Conservation (phyloP, 1,284 basidiomycete species). For the Fomitopsis pinicola region DNA sequence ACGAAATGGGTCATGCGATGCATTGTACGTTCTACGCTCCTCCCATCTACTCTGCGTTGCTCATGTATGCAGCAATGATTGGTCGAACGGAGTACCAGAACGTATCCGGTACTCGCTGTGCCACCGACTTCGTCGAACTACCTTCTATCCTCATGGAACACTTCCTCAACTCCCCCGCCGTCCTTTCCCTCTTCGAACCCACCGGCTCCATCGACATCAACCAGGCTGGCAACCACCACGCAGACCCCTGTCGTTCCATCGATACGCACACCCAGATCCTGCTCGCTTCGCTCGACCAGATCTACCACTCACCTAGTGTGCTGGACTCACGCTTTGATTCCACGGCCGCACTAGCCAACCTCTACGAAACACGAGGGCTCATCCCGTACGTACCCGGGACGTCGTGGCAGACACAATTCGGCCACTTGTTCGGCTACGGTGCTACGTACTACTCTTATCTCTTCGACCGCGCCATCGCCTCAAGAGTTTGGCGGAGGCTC, state of each 20-base stretch:
- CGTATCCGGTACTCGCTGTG: slow-evolving; percentile 96
- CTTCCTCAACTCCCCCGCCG: slow-evolving; percentile 81
- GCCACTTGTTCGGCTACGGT: slow-evolving; percentile 94
- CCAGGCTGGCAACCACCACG: slow-evolving; percentile 55
- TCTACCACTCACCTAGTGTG: slow-evolving; percentile 78
- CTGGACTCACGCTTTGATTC: slow-evolving; percentile 62
- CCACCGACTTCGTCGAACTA: slow-evolving; percentile 97
- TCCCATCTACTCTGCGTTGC: slow-evolving; percentile 8
- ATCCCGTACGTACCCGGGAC: slow-evolving; percentile 81
- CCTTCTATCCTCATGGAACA: slow-evolving; percentile 99
- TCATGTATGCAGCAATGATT: slow-evolving; percentile 77
- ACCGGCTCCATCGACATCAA: slow-evolving; percentile 38
- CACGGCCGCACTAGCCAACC: slow-evolving; percentile 57
- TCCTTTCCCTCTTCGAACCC: slow-evolving; percentile 75
- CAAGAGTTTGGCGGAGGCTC: slow-evolving; percentile 79
- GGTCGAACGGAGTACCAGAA: slow-evolving; percentile 98
- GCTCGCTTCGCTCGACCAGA: slow-evolving; percentile 86
- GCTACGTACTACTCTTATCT: slow-evolving; percentile 98
- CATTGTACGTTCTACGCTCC: slow-evolving; percentile 72
- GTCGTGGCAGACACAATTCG: slow-evolving; percentile 93
- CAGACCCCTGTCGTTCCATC: slow-evolving; percentile 67
- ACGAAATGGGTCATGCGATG: slow-evolving; percentile 99
- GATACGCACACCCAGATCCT: slow-evolving; percentile 93
- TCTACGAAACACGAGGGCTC: slow-evolving; percentile 71
- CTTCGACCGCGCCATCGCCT: slow-evolving; percentile 94